Conservation (phyloP, 345 rosid species). For the Bruguiera gymnorhiza region DNA sequence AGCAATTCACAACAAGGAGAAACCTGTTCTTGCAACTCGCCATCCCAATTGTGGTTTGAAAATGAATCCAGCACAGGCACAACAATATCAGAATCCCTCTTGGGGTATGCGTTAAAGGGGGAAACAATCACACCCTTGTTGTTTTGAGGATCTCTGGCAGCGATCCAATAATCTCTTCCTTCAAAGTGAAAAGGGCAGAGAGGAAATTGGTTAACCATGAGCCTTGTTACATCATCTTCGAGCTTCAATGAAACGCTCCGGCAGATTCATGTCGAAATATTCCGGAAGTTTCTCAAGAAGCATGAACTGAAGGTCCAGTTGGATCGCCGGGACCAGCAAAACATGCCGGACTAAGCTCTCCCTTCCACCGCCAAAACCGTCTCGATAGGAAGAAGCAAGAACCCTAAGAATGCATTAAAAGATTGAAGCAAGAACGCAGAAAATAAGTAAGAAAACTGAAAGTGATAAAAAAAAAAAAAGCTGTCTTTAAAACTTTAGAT, state of each 20-base stretch:
- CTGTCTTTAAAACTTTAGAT: background rate
- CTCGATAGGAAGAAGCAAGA: constrained; percentile 38
- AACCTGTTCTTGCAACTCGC: constrained; percentile 70
- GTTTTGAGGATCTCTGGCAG: constrained; percentile 74
- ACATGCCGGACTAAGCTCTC: constrained; percentile 59
- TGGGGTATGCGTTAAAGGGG: constrained; percentile 59
- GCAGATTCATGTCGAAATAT: constrained; percentile 38
- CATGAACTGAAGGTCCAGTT: constrained; percentile 54
- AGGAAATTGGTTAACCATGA: constrained; percentile 59
- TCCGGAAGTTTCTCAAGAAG: constrained; percentile 82
- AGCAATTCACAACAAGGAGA: background rate
- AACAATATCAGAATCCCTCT: constrained; percentile 63
- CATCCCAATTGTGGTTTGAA: constrained; percentile 65
- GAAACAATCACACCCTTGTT: constrained; percentile 51
- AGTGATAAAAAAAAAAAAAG: too few relatives aligned
- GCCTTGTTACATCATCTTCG: constrained; percentile 65
- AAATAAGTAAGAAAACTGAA: background rate
- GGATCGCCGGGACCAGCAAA: constrained; percentile 58
- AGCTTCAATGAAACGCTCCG: constrained; percentile 23
- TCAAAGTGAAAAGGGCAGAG: constrained; percentile 57
- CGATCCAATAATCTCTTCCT: constrained; percentile 80
- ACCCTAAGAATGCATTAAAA: constrained; percentile 31
- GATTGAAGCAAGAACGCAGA: background rate
- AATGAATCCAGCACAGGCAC: constrained; percentile 73
- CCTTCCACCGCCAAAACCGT: constrained; percentile 27